Conservation (phyloP, 805 yeast genomes). For the Wickerhamomyces chaumierensis region DNA sequence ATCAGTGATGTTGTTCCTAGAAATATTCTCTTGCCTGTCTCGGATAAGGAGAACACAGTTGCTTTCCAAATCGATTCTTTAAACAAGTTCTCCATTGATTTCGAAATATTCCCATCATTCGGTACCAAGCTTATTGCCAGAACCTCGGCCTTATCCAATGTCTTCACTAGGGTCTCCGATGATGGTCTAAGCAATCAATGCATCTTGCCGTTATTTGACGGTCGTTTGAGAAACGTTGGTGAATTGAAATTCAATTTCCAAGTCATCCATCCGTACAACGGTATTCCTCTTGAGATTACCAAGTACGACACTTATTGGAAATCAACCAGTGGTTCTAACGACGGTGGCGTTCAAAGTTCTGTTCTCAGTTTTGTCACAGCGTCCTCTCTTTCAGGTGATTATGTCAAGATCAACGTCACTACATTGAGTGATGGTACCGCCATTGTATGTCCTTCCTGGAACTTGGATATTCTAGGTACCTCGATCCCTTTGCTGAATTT, state of each 20-base stretch:
- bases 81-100: conserved; percentile 65
- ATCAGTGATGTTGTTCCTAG: conserved; percentile 80
- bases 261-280: conserved; percentile 81
- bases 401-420: conserved; percentile 58
- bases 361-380: conserved; percentile 76
- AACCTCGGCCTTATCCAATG: conserved; percentile 61
- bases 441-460: conserved; percentile 62
- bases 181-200: conserved; percentile 28
- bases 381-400: conserved; percentile 78
- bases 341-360: conserved; percentile 12
- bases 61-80: conserved; percentile 79
- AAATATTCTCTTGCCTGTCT: conserved; percentile 66
- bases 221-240: conserved; percentile 74
- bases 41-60: conserved; percentile 43
- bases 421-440: conserved; percentile 78
- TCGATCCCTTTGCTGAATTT: conserved; percentile 53
- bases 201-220: conserved; percentile 69
- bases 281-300: conserved; percentile 74
- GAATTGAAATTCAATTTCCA: conserved; percentile 67
- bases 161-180: conserved; percentile 25
- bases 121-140: conserved; percentile 90
- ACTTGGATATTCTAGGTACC: conserved; percentile 38
- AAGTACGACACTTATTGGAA: conserved; percentile 97
- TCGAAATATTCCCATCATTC: conserved; percentile 88
- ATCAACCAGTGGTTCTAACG: conserved; percentile 49